These are phyloP conservation scores for Cymbopogon citratus DNA, from an alignment of 176 grass and related monocot species.

Conservation along the genomic window DNA sequence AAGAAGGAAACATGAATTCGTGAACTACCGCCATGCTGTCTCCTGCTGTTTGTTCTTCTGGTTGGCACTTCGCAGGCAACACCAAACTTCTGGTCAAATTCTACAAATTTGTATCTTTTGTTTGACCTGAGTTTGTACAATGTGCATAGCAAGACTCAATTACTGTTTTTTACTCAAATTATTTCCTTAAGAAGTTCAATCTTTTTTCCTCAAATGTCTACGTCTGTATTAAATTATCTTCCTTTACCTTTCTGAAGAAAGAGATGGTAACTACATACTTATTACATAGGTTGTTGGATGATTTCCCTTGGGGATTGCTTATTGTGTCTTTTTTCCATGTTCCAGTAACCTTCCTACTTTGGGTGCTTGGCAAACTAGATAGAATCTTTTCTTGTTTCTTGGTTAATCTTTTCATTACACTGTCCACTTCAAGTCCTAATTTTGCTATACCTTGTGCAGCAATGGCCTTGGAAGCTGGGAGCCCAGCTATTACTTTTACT, in stretches of 20 bases:
- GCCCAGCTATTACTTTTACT: background rate
- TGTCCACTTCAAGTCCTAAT: background rate
- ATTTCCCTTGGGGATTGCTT: background rate
- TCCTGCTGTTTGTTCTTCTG: background rate
- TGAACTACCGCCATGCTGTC: background rate
- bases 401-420: background rate
- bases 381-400: background rate
- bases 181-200: background rate
- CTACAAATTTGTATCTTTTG: background rate
- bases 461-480: conserved; percentile 24
- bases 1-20: background rate
- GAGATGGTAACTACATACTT: background rate
- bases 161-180: background rate
- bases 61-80: background rate
- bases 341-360: background rate
- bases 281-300: background rate
- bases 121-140: background rate
- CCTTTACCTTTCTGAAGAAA: background rate
- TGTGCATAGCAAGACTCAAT: background rate
- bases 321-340: background rate
- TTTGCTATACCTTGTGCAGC: conserved; percentile 7
- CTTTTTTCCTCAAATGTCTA: background rate
- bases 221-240: too few relatives aligned
- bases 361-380: background rate
- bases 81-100: background rate